phyloP scores from a whole-genome alignment of 192 early-diverging fungal genomes.

The Glomus cerebriforme region DNA sequence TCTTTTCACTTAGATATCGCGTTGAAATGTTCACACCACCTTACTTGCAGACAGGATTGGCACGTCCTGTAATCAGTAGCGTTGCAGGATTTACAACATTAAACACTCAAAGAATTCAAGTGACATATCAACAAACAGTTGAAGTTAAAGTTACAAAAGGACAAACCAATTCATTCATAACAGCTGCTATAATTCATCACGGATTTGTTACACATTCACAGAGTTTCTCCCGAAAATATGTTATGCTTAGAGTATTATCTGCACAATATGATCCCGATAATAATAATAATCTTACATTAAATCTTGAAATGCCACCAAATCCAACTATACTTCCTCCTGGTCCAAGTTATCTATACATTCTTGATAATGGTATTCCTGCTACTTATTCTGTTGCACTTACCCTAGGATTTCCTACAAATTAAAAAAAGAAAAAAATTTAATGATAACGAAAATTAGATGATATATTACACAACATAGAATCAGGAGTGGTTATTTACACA shows the following conservation, averaged over 20 bases:
- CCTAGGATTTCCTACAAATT: too few species aligned
- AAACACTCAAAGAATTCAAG: not conserved
- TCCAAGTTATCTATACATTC: constrained; percentile 50
- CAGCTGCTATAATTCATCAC: constrained; percentile 45
- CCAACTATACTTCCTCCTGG: constrained; percentile 56
- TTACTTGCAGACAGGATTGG: constrained; percentile 34
- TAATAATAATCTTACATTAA: constrained; percentile 22
- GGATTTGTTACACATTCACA: constrained; percentile 60
- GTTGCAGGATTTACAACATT: not conserved
- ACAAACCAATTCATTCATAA: constrained; percentile 34
- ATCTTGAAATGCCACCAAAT: constrained; percentile 51
- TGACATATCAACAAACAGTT: constrained; percentile 34
- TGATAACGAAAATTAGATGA: too few species aligned
- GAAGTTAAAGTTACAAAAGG: constrained; percentile 6
- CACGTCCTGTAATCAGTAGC: not conserved
- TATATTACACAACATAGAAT: too few species aligned
- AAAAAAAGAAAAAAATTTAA: too few species aligned
- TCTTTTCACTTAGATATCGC: constrained; percentile 47
- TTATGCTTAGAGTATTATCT: constrained; percentile 19
- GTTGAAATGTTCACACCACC: constrained; percentile 57
- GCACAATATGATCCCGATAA: not conserved
- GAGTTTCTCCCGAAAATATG: constrained; percentile 53
- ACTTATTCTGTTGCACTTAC: too few species aligned
- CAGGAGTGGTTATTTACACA: too few species aligned
- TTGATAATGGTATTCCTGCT: constrained; percentile 53